Evolutionary conservation across 257 asterid species (phyloP).

Genomic region (Echites panduratus): DNA sequence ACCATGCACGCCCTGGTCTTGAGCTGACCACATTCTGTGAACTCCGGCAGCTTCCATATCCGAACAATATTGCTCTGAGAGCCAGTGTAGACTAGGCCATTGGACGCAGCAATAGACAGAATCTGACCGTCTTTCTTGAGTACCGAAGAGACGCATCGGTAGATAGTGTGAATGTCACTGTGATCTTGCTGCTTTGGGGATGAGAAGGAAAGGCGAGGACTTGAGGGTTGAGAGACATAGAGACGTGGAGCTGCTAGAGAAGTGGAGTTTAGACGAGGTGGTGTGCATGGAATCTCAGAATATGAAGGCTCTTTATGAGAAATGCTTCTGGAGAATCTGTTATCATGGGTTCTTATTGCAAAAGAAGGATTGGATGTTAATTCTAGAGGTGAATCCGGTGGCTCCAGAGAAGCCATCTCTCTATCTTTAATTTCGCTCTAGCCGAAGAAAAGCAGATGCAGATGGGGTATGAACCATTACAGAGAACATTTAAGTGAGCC

Average conservation of each 20-base stretch:
- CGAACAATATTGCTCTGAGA: slow-evolving; percentile 55
- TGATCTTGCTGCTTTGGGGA: slow-evolving; percentile 27
- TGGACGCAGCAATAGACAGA: slow-evolving; percentile 55
- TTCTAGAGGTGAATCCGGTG: slow-evolving; percentile 30
- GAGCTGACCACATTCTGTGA: slow-evolving; percentile 81
- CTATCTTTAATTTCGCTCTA: background rate
- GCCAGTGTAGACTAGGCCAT: slow-evolving; percentile 71
- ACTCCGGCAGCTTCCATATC: slow-evolving; percentile 92
- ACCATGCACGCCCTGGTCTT: slow-evolving; percentile 64
- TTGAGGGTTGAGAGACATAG: slow-evolving; percentile 47
- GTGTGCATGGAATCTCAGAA: slow-evolving; percentile 24
- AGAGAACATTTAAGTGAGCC: background rate
- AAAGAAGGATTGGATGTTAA: slow-evolving; percentile 26
- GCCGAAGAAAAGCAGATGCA: slow-evolving; percentile 1
- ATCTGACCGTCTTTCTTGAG: slow-evolving; percentile 89
- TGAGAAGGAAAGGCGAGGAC: slow-evolving; percentile 53
- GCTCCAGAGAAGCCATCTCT: slow-evolving; percentile 26
- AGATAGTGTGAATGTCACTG: slow-evolving; percentile 26
- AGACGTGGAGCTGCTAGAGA: slow-evolving; percentile 28
- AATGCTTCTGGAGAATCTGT: slow-evolving; percentile 48
- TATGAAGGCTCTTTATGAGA: slow-evolving; percentile 58
- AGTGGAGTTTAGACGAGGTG: slow-evolving; percentile 38
- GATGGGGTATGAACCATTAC: slow-evolving; percentile 8
- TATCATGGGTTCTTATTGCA: slow-evolving; percentile 34
- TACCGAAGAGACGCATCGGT: slow-evolving; percentile 79